phyloP scores from a whole-genome alignment of 176 grass and related monocot genomes.

The Avena atlantica region DNA sequence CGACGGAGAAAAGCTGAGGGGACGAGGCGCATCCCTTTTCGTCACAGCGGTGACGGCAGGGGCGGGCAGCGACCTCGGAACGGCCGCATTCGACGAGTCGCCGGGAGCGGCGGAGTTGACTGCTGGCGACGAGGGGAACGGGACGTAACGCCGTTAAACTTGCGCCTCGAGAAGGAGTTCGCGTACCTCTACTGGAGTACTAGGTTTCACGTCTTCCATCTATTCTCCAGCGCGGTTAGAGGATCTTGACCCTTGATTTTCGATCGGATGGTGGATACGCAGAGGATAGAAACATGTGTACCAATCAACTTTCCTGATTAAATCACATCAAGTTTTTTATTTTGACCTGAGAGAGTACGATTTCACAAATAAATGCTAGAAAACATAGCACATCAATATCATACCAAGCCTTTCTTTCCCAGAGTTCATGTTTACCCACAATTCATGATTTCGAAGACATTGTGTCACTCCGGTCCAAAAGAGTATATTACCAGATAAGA shows the following conservation, averaged over 20 bases:
- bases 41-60: constrained; percentile 9
- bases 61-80: constrained; percentile 16
- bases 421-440: no score
- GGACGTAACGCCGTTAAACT: neutral
- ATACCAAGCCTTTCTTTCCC: no score
- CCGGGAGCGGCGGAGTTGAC: constrained; percentile 33
- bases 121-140: constrained; percentile 1
- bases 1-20: constrained; percentile 36
- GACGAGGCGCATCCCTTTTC: constrained; percentile 44
- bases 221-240: neutral
- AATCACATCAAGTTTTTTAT: no score
- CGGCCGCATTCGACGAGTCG: constrained; percentile 40
- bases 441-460: no score
- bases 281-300: no score
- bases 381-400: no score
- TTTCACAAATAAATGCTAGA: no score
- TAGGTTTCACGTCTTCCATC: constrained; percentile 1
- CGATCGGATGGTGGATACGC: neutral
- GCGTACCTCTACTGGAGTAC: neutral
- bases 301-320: no score
- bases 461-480: no score
- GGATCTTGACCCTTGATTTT: neutral
- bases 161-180: neutral
- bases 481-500: no score
- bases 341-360: no score